phyloP scores from a whole-genome alignment of 2,329 filamentous ascomycete species.

The Capronia americana region DNA sequence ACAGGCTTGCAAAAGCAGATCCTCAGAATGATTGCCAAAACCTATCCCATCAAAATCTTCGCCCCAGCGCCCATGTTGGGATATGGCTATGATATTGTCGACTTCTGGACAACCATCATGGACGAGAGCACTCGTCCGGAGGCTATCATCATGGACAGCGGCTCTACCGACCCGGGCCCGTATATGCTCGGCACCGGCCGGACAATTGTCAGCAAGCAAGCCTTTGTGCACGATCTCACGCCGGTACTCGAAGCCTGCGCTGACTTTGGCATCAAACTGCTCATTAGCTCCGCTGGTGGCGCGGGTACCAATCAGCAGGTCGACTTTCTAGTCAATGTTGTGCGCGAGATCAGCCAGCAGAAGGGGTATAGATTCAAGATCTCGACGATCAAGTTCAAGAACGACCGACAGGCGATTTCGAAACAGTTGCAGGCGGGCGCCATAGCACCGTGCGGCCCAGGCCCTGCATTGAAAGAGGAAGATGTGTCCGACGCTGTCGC shows the following conservation, averaged over 20 bases:
- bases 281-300: conserved; percentile 51
- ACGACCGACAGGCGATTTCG: conserved; percentile 3
- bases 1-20: no score
- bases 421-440: conserved; percentile 6
- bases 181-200: conserved; percentile 10
- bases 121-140: conserved; percentile 12
- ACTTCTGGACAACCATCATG: conserved; percentile 15
- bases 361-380: not conserved
- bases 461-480: conserved; percentile 48
- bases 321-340: conserved; percentile 48
- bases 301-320: conserved; percentile 57
- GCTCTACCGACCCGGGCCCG: conserved; percentile 13
- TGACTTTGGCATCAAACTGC: not conserved
- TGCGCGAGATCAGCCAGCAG: conserved; percentile 43
- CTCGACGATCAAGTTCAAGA: not conserved
- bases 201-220: not conserved
- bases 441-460: conserved; percentile 40
- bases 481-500: conserved; percentile 49
- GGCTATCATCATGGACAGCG: conserved; percentile 9
- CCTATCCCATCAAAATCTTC: conserved; percentile 11
- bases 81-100: conserved; percentile 11
- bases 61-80: conserved; percentile 16
- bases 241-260: not conserved
- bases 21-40: no score
- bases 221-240: not conserved